phyloP scores from a whole-genome alignment of 2,329 filamentous ascomycete genomes.

The Diatrype stigma region DNA sequence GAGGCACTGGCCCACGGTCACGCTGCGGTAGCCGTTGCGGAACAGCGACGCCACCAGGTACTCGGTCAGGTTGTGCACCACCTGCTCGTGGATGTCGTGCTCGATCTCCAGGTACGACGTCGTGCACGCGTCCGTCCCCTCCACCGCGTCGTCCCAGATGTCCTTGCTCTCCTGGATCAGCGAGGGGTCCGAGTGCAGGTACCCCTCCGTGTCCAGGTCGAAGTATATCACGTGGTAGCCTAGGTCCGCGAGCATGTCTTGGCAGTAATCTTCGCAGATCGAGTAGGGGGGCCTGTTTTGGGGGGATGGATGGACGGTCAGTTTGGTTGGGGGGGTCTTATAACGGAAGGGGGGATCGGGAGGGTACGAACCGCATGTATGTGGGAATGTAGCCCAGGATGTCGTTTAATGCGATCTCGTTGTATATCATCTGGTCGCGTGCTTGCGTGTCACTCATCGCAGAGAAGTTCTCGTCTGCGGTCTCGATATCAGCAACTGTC shows the following conservation, averaged over 20 bases:
- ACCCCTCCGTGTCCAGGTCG: slow-evolving; percentile 29
- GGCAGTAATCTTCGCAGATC: slow-evolving; percentile 24
- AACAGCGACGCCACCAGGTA: slow-evolving; percentile 40
- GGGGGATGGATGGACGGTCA: not conserved
- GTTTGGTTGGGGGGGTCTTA: not conserved
- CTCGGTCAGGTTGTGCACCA: slow-evolving; percentile 42
- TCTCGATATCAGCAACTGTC: not conserved
- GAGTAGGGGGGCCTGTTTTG: slow-evolving; percentile 27
- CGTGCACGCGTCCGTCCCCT: slow-evolving; percentile 23
- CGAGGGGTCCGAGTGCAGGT: slow-evolving; percentile 24
- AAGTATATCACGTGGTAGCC: slow-evolving; percentile 29
- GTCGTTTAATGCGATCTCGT: slow-evolving; percentile 30
- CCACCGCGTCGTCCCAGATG: slow-evolving; percentile 32
- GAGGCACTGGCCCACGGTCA: slow-evolving; percentile 54
- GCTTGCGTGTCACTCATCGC: slow-evolving; percentile 24
- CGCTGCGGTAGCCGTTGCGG: slow-evolving; percentile 38
- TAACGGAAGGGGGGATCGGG: not conserved
- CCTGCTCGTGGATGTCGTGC: slow-evolving; percentile 45
- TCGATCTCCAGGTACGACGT: slow-evolving; percentile 33
- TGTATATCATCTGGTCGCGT: slow-evolving; percentile 29
- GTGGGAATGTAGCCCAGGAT: slow-evolving; percentile 31
- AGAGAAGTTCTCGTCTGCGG: slow-evolving; percentile 26
- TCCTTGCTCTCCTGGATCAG: slow-evolving; percentile 33
- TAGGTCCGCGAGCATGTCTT: slow-evolving; percentile 21
- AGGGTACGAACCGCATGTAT: slow-evolving; percentile 25